Evolutionary conservation across 768 basidiomycete species (phyloP).

Genomic region (Mycena capillaripes): DNA sequence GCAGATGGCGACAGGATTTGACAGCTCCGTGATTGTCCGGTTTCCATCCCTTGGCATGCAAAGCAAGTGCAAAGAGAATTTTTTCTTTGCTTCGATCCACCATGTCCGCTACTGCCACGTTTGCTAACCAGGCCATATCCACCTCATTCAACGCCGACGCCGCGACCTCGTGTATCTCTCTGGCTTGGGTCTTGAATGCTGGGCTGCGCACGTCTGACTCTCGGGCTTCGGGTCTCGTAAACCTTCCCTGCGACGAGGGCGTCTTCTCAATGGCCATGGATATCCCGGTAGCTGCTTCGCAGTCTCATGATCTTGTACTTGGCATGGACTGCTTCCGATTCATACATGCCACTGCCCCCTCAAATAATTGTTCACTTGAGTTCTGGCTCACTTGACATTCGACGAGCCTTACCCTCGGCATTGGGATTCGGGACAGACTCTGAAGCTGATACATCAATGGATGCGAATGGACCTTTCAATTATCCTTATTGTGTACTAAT

Average conservation of each 20-base stretch:
- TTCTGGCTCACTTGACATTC: conserved; percentile 11
- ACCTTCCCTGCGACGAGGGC: too few species aligned
- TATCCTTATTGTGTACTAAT: neutral
- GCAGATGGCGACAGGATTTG: too few species aligned
- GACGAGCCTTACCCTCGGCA: neutral
- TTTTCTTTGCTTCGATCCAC: neutral
- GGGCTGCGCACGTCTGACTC: conserved; percentile 8
- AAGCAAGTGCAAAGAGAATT: neutral
- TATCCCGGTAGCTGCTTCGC: conserved; percentile 13
- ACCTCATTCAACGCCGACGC: too few species aligned
- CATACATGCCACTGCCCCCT: conserved; percentile 9
- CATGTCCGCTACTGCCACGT: conserved; percentile 1
- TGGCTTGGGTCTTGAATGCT: conserved; percentile 20
- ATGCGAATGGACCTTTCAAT: neutral
- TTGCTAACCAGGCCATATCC: neutral
- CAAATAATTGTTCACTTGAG: conserved; percentile 9
- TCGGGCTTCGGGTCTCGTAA: conserved; percentile 4
- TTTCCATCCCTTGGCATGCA: too few species aligned
- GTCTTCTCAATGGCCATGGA: conserved; percentile 9
- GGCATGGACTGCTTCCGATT: conserved; percentile 18
- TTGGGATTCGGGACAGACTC: neutral
- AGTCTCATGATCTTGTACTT: conserved; percentile 16
- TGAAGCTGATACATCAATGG: neutral
- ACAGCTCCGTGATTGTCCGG: too few species aligned
- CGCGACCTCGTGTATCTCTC: too few species aligned